Evolutionary conservation across 1,284 basidiomycete genomes (phyloP), one percentile per base, ranked within the genome.

Genomic region (Pseudozyma sp.): DNA sequence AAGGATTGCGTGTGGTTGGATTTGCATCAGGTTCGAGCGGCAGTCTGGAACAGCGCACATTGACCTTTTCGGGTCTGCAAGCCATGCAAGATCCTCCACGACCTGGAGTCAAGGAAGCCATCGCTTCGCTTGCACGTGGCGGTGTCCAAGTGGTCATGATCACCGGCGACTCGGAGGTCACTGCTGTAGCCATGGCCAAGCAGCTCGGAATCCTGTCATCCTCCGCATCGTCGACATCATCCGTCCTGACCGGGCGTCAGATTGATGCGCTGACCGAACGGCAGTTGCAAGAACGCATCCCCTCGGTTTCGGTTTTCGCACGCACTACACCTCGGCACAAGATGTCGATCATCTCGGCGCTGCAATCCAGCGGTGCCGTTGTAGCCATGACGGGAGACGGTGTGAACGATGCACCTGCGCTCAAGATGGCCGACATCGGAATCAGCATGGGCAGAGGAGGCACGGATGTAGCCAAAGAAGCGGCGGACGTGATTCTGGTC

Each of bases 311-410:
- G 54, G 93, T 98, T 40, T 99, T 96, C 87, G 94, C 96, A 51
- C 87, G 95, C 77, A 97, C 94, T 80, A 97, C 94, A 47, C 95
- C 95, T 58, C 89, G 92, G 81, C 96, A 98, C 85, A 98, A 98
- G 87, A 96, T 98, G 94, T 90, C 91, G 49, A 98, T 98, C 81
- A 91, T 98, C 39, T 90, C 92, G 83, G 95, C 94, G 29, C 94
- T 93, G 85, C 94, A 97, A 87, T 86, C 90, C 68, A 88, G 92
- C 50, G 94, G 95, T 0, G 90, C 89, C 4, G 90, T 98, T 1
- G 95, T 98, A 0, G 96, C 94, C 11, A 98, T 98, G 96, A 97
- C 95, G 2, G 95, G 95, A 17, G 95, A 97, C 84, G 95, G 95
- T 81, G 96, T 99, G 11, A 98, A 99, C 83, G 96, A 99, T 80